Conservation (phyloP, 106 monocot species). For the Apostasia ramifera region DNA sequence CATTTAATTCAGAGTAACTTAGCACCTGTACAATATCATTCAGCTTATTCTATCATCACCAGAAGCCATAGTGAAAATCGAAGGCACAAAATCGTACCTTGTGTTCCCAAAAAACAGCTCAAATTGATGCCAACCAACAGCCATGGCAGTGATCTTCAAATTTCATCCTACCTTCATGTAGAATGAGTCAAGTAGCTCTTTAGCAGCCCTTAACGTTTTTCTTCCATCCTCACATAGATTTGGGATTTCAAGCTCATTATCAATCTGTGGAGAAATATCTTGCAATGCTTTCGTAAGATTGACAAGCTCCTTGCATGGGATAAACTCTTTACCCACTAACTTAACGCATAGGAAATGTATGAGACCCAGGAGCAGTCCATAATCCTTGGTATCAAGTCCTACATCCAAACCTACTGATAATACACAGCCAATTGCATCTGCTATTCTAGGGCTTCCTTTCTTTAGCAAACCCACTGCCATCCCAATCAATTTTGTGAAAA, state of each 20-base stretch:
- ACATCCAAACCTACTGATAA: conserved; percentile 23
- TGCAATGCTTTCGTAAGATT: conserved; percentile 19
- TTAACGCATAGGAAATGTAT: conserved; percentile 48
- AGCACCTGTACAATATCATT: too few relatives aligned
- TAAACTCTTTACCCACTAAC: conserved; percentile 29
- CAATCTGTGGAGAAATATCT: conserved; percentile 30
- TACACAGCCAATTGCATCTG: conserved; percentile 41
- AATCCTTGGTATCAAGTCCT: conserved; percentile 37
- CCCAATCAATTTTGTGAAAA: conserved; percentile 33
- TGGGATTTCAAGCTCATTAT: conserved; percentile 20
- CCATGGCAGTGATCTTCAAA: too few relatives aligned
- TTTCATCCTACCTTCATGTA: conserved; percentile 11
- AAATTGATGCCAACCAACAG: too few relatives aligned
- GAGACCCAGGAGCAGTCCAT: conserved; percentile 42
- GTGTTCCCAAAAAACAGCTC: too few relatives aligned
- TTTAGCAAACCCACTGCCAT: conserved; percentile 42
- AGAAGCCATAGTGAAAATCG: too few relatives aligned
- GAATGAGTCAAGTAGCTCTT: conserved; percentile 26
- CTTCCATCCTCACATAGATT: conserved; percentile 23
- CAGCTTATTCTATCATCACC: too few relatives aligned
- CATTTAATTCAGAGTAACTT: too few relatives aligned
- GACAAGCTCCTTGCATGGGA: conserved; percentile 24
- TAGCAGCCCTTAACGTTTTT: conserved; percentile 35
- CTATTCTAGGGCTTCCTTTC: conserved; percentile 50
- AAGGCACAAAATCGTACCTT: too few relatives aligned